phyloP scores from a whole-genome alignment of 352 stramenopile species.

The Phytophthora pseudosyringae region DNA sequence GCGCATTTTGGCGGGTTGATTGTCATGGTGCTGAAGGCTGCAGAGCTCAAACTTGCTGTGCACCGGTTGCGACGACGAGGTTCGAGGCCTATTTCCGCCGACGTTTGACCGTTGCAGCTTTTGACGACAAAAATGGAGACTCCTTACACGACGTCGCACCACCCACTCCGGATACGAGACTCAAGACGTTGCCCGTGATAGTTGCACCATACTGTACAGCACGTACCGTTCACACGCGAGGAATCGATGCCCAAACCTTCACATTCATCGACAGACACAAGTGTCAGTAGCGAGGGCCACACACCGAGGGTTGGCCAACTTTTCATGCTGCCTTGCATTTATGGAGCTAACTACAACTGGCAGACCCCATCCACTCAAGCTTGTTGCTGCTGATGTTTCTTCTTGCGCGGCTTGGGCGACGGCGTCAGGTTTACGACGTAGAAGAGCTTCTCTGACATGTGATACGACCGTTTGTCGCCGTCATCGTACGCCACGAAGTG shows the following conservation, averaged over 20 bases:
- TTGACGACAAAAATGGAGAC: constrained; percentile 23
- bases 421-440: constrained; percentile 66
- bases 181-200: not conserved
- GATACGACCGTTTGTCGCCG: constrained; percentile 86
- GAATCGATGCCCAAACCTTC: not conserved
- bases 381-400: constrained; percentile 30
- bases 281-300: constrained; percentile 13
- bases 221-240: constrained; percentile 3
- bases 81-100: constrained; percentile 23
- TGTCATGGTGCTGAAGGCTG: constrained; percentile 43
- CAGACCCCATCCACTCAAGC: constrained; percentile 19
- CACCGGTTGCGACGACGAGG: not conserved
- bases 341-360: constrained; percentile 25
- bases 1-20: constrained; percentile 84
- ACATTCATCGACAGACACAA: constrained; percentile 18
- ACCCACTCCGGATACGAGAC: not conserved
- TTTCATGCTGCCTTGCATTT: constrained; percentile 35
- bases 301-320: constrained; percentile 16
- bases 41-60: constrained; percentile 13
- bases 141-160: too few relatives aligned
- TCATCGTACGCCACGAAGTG: constrained; percentile 89
- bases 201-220: not conserved
- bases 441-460: constrained; percentile 91
- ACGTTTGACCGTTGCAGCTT: constrained; percentile 14
- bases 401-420: constrained; percentile 39